phyloP scores from a whole-genome alignment of 2,329 filamentous ascomycete genomes.

The Triangularia verruculosa region DNA sequence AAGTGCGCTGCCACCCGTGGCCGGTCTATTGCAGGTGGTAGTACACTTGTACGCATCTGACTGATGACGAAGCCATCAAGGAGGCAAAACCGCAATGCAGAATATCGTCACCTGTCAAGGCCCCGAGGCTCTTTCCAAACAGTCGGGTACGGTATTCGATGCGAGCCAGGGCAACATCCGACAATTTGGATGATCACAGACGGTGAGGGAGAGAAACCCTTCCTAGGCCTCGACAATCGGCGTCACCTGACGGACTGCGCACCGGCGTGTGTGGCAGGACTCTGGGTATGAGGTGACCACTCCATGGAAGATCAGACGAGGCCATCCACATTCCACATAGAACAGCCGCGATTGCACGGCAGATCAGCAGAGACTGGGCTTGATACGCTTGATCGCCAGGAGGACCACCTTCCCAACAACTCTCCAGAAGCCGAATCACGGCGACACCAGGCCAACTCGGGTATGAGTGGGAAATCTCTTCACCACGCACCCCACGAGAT shows the following conservation, averaged over 20 bases:
- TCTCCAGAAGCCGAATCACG: not conserved
- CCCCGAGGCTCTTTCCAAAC: not conserved
- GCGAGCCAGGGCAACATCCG: constrained; percentile 1
- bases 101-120: not conserved
- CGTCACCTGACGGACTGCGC: not conserved
- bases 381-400: not conserved
- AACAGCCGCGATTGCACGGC: not conserved
- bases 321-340: not conserved
- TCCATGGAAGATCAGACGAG: not conserved
- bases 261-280: not conserved
- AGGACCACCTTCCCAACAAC: not conserved
- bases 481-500: not conserved
- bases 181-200: not conserved
- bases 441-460: not conserved
- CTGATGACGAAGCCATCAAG: not conserved
- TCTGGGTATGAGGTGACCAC: not conserved
- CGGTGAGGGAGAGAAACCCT: not conserved
- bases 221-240: not conserved
- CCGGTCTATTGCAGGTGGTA: not conserved
- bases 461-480: not conserved
- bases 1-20: not conserved
- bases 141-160: not conserved
- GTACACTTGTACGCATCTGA: not conserved
- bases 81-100: not conserved
- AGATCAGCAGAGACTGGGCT: not conserved